Base-by-base conservation (phyloP, 495 filamentous ascomycete species). In the Parathielavia hyrcaniae region DNA sequence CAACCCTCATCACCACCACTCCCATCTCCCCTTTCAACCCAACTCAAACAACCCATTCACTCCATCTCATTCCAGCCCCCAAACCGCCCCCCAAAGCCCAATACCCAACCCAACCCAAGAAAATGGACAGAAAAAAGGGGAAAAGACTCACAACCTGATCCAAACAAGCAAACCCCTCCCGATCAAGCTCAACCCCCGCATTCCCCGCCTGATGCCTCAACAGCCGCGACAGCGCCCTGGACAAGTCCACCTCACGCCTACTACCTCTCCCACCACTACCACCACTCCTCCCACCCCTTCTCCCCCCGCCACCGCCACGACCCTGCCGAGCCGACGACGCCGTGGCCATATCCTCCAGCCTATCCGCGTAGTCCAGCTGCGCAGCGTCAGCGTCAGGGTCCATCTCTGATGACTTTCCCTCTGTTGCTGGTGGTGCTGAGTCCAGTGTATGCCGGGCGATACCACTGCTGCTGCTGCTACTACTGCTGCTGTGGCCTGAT, bases 181-280 rank as follows among this genome's bases (percentile, higher is more conserved):
- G 73, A 63, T 90, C 86, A 22, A 97, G 77, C 63, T 75, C 78
- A 48, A 98, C 69, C 0, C 89, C 88, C 64, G 90, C 90, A 53
- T 82, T 83, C 60, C 82, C 77, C 7, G 95, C 93, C 47, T 85
- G 89, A 70, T 98, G 93, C 22, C 93, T 80, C 17, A 98, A 78
- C 0, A 96, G 74, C 61, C 78, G 82, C 56, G 84, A 88, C 52
- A 97, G 69, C 26, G 89, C 86, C 67, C 90, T 95, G 9, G 90
- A 96, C 48, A 97, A 77, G 35, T 76, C 75, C 10, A 87, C 78
- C 43, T 87, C 81, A 35, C 89, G 73, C 26, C 70, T 68, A 49
- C 70, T 61, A 9, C 57, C 61, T 11, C 70, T 61, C 4, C 68
- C 64, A 17, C 68, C 68, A 2, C 70, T 65, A 23, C 71, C 71